Evolutionary conservation across 345 rosid genomes (phyloP).

Genomic region (Trapa bicornis): DNA sequence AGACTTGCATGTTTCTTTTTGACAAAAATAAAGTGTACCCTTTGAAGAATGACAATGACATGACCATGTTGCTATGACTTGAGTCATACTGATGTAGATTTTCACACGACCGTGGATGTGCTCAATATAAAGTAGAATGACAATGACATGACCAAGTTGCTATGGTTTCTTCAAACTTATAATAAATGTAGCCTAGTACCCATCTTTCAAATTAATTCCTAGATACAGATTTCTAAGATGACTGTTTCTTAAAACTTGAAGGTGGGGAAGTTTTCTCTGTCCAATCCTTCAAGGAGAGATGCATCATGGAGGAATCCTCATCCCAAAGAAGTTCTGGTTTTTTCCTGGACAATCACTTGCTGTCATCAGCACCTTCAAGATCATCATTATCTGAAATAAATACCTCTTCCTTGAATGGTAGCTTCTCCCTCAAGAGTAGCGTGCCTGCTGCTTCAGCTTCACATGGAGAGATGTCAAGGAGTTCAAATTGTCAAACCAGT

Average conservation of each 20-base stretch:
- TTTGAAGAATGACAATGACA: neutral
- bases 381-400: conserved; percentile 39
- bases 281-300: conserved; percentile 31
- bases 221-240: neutral
- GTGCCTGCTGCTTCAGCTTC: conserved; percentile 34
- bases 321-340: conserved; percentile 26
- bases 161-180: neutral
- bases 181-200: neutral
- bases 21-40: neutral
- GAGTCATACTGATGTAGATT: neutral
- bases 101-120: neutral
- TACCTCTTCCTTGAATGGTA: conserved; percentile 27
- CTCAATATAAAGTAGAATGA: neutral
- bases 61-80: no score
- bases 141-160: neutral
- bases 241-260: conserved; percentile 23
- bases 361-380: conserved; percentile 28
- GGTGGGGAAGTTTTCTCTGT: conserved; percentile 27
- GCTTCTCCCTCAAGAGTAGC: conserved; percentile 29
- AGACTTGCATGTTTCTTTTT: neutral
- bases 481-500: conserved; percentile 25
- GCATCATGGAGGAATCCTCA: conserved; percentile 22
- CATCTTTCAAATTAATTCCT: neutral
- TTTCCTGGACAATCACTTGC: conserved; percentile 31
- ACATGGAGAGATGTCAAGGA: conserved; percentile 33